phyloP scores from a whole-genome alignment of 2,329 filamentous ascomycete genomes.

The Alternaria brassicicola region DNA sequence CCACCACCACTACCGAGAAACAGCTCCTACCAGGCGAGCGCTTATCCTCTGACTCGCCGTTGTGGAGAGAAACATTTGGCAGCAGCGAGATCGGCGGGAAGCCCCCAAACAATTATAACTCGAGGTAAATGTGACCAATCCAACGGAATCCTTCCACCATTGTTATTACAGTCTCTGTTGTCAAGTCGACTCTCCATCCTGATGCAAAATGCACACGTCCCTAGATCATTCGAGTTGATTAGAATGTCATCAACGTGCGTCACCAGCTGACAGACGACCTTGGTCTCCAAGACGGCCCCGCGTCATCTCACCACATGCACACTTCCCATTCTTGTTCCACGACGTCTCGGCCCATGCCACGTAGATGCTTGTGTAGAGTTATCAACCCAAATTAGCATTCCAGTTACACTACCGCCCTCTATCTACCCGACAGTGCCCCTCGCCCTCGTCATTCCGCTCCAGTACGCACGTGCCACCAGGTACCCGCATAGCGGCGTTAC shows the following conservation, averaged over 20 bases:
- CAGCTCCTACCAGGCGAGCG: not conserved
- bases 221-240: not conserved
- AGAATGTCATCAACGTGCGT: not conserved
- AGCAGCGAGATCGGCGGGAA: not conserved
- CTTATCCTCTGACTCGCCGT: not conserved
- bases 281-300: not conserved
- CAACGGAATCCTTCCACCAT: not conserved
- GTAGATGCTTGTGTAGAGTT: not conserved
- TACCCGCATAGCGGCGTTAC: conserved; percentile 12
- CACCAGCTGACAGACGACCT: not conserved
- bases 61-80: not conserved
- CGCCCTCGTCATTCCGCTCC: conserved; percentile 18
- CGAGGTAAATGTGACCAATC: conserved; percentile 8
- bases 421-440: not conserved
- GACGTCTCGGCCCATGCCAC: not conserved
- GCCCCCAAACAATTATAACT: conserved; percentile 12
- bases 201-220: not conserved
- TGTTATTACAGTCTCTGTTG: too few species aligned
- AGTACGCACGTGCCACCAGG: conserved; percentile 26
- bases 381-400: not conserved
- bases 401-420: not conserved
- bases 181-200: not conserved
- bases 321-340: not conserved
- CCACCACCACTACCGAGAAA: too few species aligned
- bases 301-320: not conserved